Evolutionary conservation across 371 early-diverging fungal genomes (phyloP).

Genomic region (Saksenaea vasiformis): DNA sequence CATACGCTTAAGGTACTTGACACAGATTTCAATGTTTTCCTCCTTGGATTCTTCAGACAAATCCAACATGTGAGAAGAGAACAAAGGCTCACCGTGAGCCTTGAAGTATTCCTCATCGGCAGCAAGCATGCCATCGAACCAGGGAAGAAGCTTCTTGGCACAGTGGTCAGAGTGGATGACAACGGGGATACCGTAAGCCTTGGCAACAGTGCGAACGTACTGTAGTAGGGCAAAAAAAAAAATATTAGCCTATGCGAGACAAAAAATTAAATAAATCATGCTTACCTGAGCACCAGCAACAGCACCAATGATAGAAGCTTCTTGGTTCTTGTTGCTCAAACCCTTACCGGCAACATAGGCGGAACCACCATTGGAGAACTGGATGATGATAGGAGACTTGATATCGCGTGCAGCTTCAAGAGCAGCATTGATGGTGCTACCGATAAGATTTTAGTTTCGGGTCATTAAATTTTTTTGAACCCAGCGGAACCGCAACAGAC

Average conservation of each 20-base stretch:
- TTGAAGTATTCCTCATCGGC: slow-evolving; percentile 92
- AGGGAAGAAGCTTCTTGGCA: slow-evolving; percentile 91
- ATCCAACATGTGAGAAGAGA: slow-evolving; percentile 95
- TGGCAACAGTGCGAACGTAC: slow-evolving; percentile 83
- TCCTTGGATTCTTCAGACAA: slow-evolving; percentile 89
- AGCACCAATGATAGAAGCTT: slow-evolving; percentile 86
- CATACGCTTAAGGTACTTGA: slow-evolving; percentile 88
- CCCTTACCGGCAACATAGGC: slow-evolving; percentile 92
- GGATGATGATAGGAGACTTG: slow-evolving; percentile 89
- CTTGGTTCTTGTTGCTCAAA: slow-evolving; percentile 81
- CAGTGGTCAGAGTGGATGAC: slow-evolving; percentile 92
- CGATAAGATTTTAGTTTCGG: slow-evolving; percentile 2
- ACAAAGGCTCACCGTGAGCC: slow-evolving; percentile 87
- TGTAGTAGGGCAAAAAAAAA: too few relatives aligned
- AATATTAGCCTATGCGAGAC: too few relatives aligned
- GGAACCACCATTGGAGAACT: slow-evolving; percentile 91
- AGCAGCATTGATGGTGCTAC: slow-evolving; percentile 84
- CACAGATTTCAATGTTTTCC: slow-evolving; percentile 85
- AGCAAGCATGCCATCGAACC: slow-evolving; percentile 93
- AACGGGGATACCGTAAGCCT: slow-evolving; percentile 89
- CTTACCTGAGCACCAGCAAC: slow-evolving; percentile 83
- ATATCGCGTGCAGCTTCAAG: slow-evolving; percentile 91
- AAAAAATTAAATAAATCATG: too few relatives aligned
- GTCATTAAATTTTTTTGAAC: slow-evolving; percentile 1
- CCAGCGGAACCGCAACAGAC: slow-evolving; percentile 6